Evolutionary conservation across 2,329 filamentous ascomycete genomes (phyloP), one percentile per base, ranked within the genome.

Genomic region (Stromatinia cepivora): DNA sequence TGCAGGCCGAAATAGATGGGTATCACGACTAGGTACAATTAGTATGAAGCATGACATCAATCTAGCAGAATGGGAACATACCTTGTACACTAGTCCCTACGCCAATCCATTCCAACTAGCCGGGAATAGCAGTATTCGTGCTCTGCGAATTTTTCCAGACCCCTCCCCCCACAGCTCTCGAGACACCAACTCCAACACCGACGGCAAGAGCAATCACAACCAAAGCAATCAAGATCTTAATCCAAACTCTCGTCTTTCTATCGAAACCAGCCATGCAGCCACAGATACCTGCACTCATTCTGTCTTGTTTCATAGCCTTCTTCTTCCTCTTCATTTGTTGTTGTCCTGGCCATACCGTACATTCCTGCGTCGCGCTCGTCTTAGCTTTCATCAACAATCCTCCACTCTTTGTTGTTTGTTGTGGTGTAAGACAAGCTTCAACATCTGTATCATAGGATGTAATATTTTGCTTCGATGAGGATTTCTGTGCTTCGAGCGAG

Each of bases 321-420:
- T 85, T 85, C 80, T 87, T 86, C 71, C 83, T 81, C 78, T 84
- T 86, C 86, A 87, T 88, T 76, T 88, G 83, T 34, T 84, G 82
- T 75, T 86, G 83, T 69, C 84, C 84, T 7, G 87, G 87, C 87
- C 87, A 89, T 25, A 88, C 85, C 57, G 84, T 81, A 74, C 83
- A 84, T 71, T 88, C 85, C 70, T 62, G 58, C 8, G 56, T 54
- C 46, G 46, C 58, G 34, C 66, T 57, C 11, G 52, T 67, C 46
- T 63, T 67, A 9, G 56, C 31, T 28, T 52, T 39, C 6, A 34
- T 11, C 36, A 69, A 54, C 36, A 45, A 39, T 13, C 42, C 28
- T 28, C 53, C 68, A 22, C 56, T 56, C 34, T 67, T 68, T 3
- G 65, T 63, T 13, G 69, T 71, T 34, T 69, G 64, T 45, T 69